These are phyloP conservation scores for Fragaria nilgerrensis DNA, from an alignment of 306 rosid species.

Conservation along the genomic window DNA sequence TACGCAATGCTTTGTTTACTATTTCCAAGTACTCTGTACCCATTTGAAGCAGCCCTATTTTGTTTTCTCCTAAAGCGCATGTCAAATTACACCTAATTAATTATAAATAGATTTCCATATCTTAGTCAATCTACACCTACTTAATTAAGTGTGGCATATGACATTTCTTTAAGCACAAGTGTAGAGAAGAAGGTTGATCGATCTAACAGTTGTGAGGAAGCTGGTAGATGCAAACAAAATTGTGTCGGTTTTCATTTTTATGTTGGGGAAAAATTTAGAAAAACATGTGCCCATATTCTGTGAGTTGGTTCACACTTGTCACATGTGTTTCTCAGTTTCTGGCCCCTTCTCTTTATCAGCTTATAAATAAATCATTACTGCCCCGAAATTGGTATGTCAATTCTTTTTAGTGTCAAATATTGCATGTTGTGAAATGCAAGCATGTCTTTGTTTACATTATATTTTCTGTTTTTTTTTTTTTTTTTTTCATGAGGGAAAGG, in stretches of 20 bases:
- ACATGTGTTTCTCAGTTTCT: constrained; percentile 23
- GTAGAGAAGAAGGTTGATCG: not conserved
- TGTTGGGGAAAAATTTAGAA: not conserved
- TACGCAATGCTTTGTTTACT: not conserved
- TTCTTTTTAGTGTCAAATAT: not conserved
- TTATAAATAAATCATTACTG: not conserved
- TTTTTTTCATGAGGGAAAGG: not conserved
- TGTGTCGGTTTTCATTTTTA: constrained; percentile 15
- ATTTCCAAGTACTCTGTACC: not conserved
- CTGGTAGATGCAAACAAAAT: constrained; percentile 17
- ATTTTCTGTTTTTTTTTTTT: not conserved
- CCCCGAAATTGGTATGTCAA: not conserved
- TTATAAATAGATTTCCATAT: not conserved
- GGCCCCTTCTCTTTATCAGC: not conserved
- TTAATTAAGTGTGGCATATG: not conserved
- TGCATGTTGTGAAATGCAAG: not conserved
- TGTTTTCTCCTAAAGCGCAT: not conserved
- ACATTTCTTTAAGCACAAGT: not conserved
- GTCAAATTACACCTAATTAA: not conserved
- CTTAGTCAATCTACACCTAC: not conserved
- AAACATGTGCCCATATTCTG: constrained; percentile 17
- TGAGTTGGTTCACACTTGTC: constrained; percentile 21
- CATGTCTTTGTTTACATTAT: not conserved
- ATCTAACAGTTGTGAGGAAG: constrained; percentile 1
- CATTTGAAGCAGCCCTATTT: not conserved